These are phyloP conservation scores for Phialemonium atrogriseum DNA, from an alignment of 2,329 filamentous ascomycete species.

Conservation along the genomic window DNA sequence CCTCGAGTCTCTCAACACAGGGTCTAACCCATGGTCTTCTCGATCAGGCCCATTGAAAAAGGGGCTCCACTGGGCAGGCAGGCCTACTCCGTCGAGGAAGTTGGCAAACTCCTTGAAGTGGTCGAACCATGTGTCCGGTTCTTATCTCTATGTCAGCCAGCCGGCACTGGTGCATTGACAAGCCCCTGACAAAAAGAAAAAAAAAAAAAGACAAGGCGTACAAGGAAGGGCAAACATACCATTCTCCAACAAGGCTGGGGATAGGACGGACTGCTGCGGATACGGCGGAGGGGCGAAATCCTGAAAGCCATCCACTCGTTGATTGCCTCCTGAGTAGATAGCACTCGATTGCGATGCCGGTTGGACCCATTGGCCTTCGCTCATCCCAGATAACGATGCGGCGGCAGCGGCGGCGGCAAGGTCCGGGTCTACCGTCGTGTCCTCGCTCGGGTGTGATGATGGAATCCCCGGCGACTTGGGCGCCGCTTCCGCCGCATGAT, in stretches of 20 bases:
- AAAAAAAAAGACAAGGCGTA: too few relatives aligned
- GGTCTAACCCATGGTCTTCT: slow-evolving; percentile 14
- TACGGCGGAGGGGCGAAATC: too few relatives aligned
- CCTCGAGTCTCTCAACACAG: slow-evolving; percentile 9
- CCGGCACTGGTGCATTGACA: too few relatives aligned
- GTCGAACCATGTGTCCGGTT: too few relatives aligned
- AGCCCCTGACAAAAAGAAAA: too few relatives aligned
- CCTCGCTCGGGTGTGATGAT: too few relatives aligned
- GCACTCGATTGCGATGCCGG: too few relatives aligned
- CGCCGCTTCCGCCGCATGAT: slow-evolving; percentile 20
- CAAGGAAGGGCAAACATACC: slow-evolving; percentile 11
- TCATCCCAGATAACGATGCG: slow-evolving; percentile 22
- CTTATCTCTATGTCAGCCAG: slow-evolving; percentile 11
- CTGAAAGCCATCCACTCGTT: too few relatives aligned
- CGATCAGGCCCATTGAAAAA: slow-evolving; percentile 21
- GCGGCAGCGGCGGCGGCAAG: slow-evolving; percentile 16
- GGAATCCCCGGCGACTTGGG: too few relatives aligned
- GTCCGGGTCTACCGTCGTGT: slow-evolving; percentile 18
- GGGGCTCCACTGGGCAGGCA: slow-evolving; percentile 29
- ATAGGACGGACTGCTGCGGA: slow-evolving; percentile 19
- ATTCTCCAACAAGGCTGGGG: slow-evolving; percentile 14
- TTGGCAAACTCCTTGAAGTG: slow-evolving; percentile 29
- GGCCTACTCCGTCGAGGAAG: slow-evolving; percentile 27
- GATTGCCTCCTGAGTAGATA: too few relatives aligned
- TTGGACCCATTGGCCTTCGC: slow-evolving; percentile 16